Evolutionary conservation across 176 grass and related monocot genomes (phyloP).

Genomic region (Pontederia crassipes): DNA sequence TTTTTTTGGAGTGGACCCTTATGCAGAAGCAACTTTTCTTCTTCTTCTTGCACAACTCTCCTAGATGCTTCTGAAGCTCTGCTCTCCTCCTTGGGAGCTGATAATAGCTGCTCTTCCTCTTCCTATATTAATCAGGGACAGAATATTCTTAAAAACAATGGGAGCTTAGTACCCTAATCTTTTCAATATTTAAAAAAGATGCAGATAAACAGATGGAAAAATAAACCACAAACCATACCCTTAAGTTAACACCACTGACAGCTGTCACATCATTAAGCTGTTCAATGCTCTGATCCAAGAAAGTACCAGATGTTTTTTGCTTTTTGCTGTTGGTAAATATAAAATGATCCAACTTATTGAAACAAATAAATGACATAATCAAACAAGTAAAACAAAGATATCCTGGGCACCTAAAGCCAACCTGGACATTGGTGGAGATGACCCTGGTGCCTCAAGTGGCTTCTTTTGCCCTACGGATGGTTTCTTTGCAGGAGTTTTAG

Average conservation of each 20-base stretch:
- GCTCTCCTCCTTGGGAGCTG: conserved; percentile 70
- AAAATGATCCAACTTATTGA: neutral
- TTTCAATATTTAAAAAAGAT: neutral
- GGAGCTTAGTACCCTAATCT: neutral
- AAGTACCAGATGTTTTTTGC: conserved; percentile 65
- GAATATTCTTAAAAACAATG: neutral
- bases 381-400: neutral
- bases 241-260: conserved; percentile 96
- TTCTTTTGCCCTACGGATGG: conserved; percentile 88
- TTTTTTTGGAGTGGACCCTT: conserved; percentile 68
- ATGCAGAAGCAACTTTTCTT: conserved; percentile 77
- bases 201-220: neutral
- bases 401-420: conserved; percentile 22
- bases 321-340: conserved; percentile 61
- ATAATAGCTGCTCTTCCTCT: conserved; percentile 94
- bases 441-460: conserved; percentile 47
- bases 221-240: conserved; percentile 36
- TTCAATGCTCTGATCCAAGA: conserved; percentile 92
- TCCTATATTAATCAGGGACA: conserved; percentile 37
- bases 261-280: conserved; percentile 98
- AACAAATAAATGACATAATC: neutral
- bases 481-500: conserved; percentile 72
- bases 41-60: conserved; percentile 83
- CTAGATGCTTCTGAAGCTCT: conserved; percentile 85
- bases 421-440: conserved; percentile 62